Evolutionary conservation across 1,284 basidiomycete genomes (phyloP), one percentile per base, ranked within the genome.

Genomic region (Stereum hirsutum): DNA sequence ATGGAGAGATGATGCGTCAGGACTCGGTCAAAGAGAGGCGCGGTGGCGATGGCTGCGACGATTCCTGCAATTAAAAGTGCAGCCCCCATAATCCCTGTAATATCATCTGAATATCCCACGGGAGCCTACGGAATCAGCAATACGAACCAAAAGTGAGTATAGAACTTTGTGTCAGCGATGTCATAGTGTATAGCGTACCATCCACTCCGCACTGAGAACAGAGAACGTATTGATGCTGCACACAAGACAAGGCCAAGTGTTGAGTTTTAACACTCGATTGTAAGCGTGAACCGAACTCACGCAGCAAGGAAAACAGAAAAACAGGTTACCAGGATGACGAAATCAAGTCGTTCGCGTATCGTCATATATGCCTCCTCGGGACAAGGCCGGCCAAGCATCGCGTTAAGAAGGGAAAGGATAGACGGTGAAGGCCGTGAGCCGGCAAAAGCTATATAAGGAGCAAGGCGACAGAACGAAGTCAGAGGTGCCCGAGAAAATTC

Each of bases 11-110:
- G 77, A 48, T 77, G 70, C 2, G 84, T 87, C 46, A 89, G 74
- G 6, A 87, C 74, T 19, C 86, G 75, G 54, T 90, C 87, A 52
- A 88, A 81, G 3, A 89, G 59, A 0, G 87, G 88, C 0, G 86
- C 74, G 0, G 78, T 75, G 38, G 79, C 52, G 27, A 78, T 62
- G 0, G 86, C 80, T 12, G 74, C 70, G 4, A 82, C 61, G 46
- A 90, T 73, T 7, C 87, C 87, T 1, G 79, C 68, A 23, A 88
- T 60, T 6, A 88, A 68, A 21, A 88, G 60, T 20, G 68, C 69
- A 10, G 82, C 82, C 25, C 84, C 80, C 63, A 89, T 66, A 26
- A 87, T 64, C 6, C 86, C 86, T 21, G 78, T 69, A 12, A 62
- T 68, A 42, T 75, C 68, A 21, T 72, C 65, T 0, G 77, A 75